Evolutionary conservation across 306 rosid species (phyloP), one percentile per base, ranked within the genome.

Genomic region (Aeschynomene evenia): DNA sequence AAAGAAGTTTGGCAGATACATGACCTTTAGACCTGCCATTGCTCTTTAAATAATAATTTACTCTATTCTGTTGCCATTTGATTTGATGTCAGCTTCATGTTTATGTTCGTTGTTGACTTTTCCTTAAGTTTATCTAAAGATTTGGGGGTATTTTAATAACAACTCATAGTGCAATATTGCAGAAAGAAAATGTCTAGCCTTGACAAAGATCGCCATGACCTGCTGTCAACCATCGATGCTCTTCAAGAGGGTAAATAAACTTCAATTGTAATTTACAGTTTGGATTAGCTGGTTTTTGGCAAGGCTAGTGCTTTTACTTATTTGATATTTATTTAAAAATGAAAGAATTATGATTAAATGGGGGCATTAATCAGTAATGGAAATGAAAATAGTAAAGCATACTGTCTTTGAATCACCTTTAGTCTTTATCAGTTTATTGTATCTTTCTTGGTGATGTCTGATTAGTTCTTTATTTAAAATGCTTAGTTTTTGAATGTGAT

Each of bases 211-310:
- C 92, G 92, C 63, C 81, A 62, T 19, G 97, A 95, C 83, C 79
- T 95, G 87, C 88, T 85, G 65, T 89, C 95, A 77, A 91, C 97
- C 24, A 83, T 95, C 6, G 80, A 71, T 61, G 96, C 96, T 72
- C 97, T 95, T 74, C 96, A 89, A 81, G 97, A 95, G 76, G 99
- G 96, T 95, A 78, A 80, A 46, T 11, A n/a, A 70, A 66, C 40
- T 34, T 69, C 28, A 50, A 53, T 55, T 79, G 45, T 63, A 34
- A 66, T 71, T 60, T 74, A 31, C 73, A 15, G 21, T 70, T 58
- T 70, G 12, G 68, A 70, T 51, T 37, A 22, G 51, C 21, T 16
- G 49, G 22, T 29, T 46, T 68, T 54, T 22, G 54, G 46, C 55
- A 55, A 71, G n/a, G 51, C 53, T 40, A 36, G 66, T 60, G 66